phyloP scores from a whole-genome alignment of 1,284 basidiomycete species.

The Marasmius tenuissimus region DNA sequence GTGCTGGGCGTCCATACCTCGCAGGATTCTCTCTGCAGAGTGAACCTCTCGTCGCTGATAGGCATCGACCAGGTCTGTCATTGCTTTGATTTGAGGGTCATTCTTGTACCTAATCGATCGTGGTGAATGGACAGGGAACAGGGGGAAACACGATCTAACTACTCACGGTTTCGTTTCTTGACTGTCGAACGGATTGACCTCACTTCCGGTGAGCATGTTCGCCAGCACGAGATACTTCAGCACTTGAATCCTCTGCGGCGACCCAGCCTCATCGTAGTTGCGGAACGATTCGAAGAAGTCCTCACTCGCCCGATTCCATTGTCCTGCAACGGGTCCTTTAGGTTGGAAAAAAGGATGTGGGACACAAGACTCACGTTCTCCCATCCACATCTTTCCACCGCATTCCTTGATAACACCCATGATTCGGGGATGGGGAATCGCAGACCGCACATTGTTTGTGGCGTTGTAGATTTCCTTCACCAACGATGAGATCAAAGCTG shows the following conservation, averaged over 20 bases:
- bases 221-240: slow-evolving; percentile 98
- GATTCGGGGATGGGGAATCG: slow-evolving; percentile 97
- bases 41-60: slow-evolving; percentile 97
- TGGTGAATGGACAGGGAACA: neutral
- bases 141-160: neutral
- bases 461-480: slow-evolving; percentile 94
- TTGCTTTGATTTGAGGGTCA: slow-evolving; percentile 94
- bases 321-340: slow-evolving; percentile 48
- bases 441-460: slow-evolving; percentile 88
- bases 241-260: slow-evolving; percentile 94
- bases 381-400: slow-evolving; percentile 99
- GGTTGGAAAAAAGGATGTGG: neutral
- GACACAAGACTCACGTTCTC: slow-evolving; percentile 74
- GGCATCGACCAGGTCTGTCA: slow-evolving; percentile 96
- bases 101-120: slow-evolving; percentile 78
- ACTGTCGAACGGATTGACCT: slow-evolving; percentile 99
- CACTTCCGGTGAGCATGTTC: slow-evolving; percentile 97
- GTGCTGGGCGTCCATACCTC: slow-evolving; percentile 50
- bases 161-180: slow-evolving; percentile 97
- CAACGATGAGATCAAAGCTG: slow-evolving; percentile 1
- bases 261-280: slow-evolving; percentile 98
- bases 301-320: slow-evolving; percentile 95
- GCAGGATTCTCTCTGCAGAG: slow-evolving; percentile 91
- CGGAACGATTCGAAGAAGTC: slow-evolving; percentile 99
- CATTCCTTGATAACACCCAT: slow-evolving; percentile 99